phyloP scores from a whole-genome alignment of 1,284 basidiomycete genomes.

The Trametes sp. region DNA sequence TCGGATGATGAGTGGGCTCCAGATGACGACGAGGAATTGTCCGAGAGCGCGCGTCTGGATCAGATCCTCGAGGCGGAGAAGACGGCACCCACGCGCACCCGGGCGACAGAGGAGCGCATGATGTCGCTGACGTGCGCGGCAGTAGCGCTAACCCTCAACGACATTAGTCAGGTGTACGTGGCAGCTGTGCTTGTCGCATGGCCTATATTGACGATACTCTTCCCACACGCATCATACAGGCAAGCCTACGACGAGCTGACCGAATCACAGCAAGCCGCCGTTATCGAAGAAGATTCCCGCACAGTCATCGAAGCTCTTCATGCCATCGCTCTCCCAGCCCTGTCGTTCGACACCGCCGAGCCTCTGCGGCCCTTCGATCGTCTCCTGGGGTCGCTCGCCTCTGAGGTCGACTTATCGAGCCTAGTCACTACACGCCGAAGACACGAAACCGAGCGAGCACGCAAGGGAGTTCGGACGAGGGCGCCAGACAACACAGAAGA shows the following conservation, averaged over 20 bases:
- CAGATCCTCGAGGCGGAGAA: conserved; percentile 1
- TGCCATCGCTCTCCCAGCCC: not conserved
- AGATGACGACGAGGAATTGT: not conserved
- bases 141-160: conserved; percentile 9
- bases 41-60: not conserved
- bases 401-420: not conserved
- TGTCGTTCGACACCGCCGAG: not conserved
- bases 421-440: not conserved
- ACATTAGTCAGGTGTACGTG: conserved; percentile 5
- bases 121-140: conserved; percentile 17
- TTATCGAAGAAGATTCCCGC: not conserved
- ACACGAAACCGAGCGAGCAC: conserved; percentile 12
- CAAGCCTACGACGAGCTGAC: not conserved
- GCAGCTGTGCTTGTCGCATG: not conserved
- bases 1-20: not conserved
- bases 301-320: not conserved
- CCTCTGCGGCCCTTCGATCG: conserved; percentile 5
- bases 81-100: not conserved
- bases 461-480: not conserved
- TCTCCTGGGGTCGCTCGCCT: not conserved
- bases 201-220: not conserved
- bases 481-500: not conserved
- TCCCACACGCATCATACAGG: not conserved
- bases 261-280: not conserved
- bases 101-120: conserved; percentile 1